Evolutionary conservation across 805 yeast species (phyloP).

Genomic region (Ogataea angusta): DNA sequence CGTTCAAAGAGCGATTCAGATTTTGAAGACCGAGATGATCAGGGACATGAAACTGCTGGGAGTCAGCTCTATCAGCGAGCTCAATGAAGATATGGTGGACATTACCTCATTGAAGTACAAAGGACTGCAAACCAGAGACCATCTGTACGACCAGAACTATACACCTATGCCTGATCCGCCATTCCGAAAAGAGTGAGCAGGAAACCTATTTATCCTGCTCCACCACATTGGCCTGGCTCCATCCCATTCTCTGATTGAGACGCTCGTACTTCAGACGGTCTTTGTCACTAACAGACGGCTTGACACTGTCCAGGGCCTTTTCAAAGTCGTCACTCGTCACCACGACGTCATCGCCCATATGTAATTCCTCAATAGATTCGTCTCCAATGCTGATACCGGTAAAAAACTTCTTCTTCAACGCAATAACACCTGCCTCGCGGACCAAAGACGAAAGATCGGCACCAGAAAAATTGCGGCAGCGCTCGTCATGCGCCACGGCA

Average conservation of each 20-base stretch:
- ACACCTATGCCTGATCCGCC: conserved; percentile 41
- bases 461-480: conserved; percentile 89
- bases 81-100: conserved; percentile 41
- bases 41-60: conserved; percentile 69
- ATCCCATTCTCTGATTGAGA: conserved; percentile 70
- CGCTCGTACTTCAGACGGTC: conserved; percentile 77
- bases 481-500: conserved; percentile 64
- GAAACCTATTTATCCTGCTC: conserved; percentile 3
- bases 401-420: conserved; percentile 74
- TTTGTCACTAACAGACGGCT: conserved; percentile 86
- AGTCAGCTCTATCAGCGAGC: conserved; percentile 45
- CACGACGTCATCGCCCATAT: conserved; percentile 30
- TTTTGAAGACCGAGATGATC: conserved; percentile 57
- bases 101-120: conserved; percentile 31
- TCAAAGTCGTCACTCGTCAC: conserved; percentile 70
- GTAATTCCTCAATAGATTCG: conserved; percentile 31
- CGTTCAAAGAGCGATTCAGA: conserved; percentile 58
- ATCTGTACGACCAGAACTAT: conserved; percentile 53
- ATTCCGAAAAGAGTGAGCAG: conserved; percentile 11
- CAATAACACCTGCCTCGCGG: conserved; percentile 89
- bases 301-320: conserved; percentile 67
- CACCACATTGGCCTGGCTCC: conserved; percentile 43
- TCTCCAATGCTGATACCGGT: conserved; percentile 45
- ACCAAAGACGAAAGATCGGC: conserved; percentile 92
- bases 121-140: conserved; percentile 43